phyloP scores from a whole-genome alignment of 768 basidiomycete species.

The Termitomyces titanicus region DNA sequence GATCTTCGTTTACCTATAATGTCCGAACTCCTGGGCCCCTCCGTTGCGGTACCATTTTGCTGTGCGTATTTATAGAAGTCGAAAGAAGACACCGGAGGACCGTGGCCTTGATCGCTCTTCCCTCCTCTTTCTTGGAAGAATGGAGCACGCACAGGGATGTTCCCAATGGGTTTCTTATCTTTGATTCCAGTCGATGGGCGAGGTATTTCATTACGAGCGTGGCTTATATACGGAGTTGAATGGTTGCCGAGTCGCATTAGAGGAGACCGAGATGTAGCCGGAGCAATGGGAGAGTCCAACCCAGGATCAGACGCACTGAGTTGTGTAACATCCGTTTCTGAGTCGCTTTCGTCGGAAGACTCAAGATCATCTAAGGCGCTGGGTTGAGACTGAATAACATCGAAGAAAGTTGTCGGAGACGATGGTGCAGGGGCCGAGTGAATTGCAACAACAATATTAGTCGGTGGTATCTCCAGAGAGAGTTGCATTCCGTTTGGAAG shows the following conservation, averaged over 20 bases:
- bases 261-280: slow-evolving; percentile 31
- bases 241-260: slow-evolving; percentile 67
- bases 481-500: slow-evolving; percentile 23
- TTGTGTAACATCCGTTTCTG: slow-evolving; percentile 32
- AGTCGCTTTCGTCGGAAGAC: slow-evolving; percentile 45
- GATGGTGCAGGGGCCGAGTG: slow-evolving; percentile 63
- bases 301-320: slow-evolving; percentile 9
- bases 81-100: slow-evolving; percentile 34
- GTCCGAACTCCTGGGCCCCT: slow-evolving; percentile 5
- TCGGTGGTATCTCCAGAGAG: slow-evolving; percentile 44
- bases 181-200: slow-evolving; percentile 25
- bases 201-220: slow-evolving; percentile 27
- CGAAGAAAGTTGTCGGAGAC: slow-evolving; percentile 72
- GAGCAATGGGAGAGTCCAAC: slow-evolving; percentile 29
- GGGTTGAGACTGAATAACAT: slow-evolving; percentile 63
- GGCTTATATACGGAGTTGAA: slow-evolving; percentile 62
- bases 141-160: slow-evolving; percentile 38
- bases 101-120: slow-evolving; percentile 34
- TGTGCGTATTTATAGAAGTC: slow-evolving; percentile 46
- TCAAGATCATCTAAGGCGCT: slow-evolving; percentile 75
- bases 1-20: slow-evolving; percentile 25
- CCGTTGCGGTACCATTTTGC: slow-evolving; percentile 26
- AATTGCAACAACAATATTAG: slow-evolving; percentile 38
- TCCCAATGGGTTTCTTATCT: slow-evolving; percentile 50
- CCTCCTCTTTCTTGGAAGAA: slow-evolving; percentile 46